phyloP scores from a whole-genome alignment of 192 early-diverging fungal species.

The Rhizophagus sp. region DNA sequence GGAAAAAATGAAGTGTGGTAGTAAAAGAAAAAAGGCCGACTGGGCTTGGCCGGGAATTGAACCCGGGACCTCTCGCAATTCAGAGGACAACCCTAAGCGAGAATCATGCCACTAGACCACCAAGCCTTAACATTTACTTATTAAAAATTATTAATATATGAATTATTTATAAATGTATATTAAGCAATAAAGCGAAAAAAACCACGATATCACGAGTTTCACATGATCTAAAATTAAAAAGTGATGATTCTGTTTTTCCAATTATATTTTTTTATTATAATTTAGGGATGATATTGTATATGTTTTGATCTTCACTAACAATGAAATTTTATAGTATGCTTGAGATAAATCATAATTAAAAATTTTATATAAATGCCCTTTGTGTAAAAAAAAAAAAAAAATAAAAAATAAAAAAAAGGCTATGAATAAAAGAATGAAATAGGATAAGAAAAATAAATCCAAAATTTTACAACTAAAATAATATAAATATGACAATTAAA shows the following conservation, averaged over 20 bases:
- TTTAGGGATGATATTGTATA: too few species aligned
- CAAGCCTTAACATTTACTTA: constrained; percentile 7
- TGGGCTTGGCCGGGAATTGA: constrained; percentile 32
- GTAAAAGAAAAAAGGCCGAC: background rate
- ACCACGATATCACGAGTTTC: background rate
- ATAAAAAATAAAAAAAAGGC: background rate
- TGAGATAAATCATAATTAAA: background rate
- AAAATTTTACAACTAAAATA: background rate
- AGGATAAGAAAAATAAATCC: background rate
- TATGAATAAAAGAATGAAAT: background rate
- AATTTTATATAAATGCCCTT: background rate
- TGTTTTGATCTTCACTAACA: too few species aligned
- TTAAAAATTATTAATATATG: background rate
- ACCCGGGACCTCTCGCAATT: constrained; percentile 28
- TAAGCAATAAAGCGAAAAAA: too few species aligned
- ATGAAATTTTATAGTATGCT: background rate
- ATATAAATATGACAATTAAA: background rate
- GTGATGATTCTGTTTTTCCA: too few species aligned
- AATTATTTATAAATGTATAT: background rate
- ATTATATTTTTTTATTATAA: too few species aligned
- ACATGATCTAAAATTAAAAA: too few species aligned
- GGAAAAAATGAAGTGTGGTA: background rate
- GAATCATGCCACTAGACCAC: constrained; percentile 32
- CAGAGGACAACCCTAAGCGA: constrained; percentile 14
- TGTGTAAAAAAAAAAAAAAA: background rate